Percentiles rank a stretch among this genome's conserved stretches.
phyloP scores from a whole-genome alignment of 2,329 filamentous ascomycete genomes.

The Aspergillus melleus region DNA sequence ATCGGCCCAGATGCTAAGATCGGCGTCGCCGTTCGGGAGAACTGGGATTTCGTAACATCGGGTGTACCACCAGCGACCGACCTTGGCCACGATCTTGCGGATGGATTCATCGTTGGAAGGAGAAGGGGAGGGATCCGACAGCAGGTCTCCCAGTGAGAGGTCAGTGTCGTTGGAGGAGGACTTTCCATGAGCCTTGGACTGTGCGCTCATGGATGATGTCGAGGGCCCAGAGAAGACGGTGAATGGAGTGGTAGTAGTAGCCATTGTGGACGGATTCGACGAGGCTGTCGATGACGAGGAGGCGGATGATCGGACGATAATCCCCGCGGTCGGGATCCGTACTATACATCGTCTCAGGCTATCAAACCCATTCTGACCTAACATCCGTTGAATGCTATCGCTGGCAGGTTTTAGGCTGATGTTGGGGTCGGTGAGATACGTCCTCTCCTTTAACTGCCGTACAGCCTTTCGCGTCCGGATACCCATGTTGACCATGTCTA shows the following conservation, averaged over 20 bases:
- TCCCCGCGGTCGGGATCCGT: conserved; percentile 49
- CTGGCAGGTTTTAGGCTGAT: conserved; percentile 50
- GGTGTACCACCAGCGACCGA: conserved; percentile 95
- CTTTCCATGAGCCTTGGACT: conserved; percentile 23
- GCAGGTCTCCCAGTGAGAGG: conserved; percentile 65
- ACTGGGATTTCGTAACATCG: conserved; percentile 80
- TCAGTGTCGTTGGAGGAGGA: conserved; percentile 41
- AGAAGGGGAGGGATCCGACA: conserved; percentile 69
- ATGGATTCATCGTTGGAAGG: conserved; percentile 77
- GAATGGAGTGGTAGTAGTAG: conserved; percentile 24
- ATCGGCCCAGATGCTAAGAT: conserved; percentile 76
- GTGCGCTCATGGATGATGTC: conserved; percentile 23
- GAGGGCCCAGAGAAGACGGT: conserved; percentile 25
- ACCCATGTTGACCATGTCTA: conserved; percentile 54
- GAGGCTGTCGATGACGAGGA: conserved; percentile 43
- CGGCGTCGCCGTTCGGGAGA: conserved; percentile 48
- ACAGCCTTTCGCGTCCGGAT: conserved; percentile 47
- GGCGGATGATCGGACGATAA: conserved; percentile 42
- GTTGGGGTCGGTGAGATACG: conserved; percentile 41
- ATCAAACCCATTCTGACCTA: conserved; percentile 48
- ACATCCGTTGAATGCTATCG: conserved; percentile 48
- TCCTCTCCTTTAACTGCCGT: conserved; percentile 47
- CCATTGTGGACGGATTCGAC: conserved; percentile 34
- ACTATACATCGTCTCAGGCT: conserved; percentile 52
- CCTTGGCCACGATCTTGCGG: conserved; percentile 85